These are phyloP conservation scores for Echites panduratus DNA, from an alignment of 257 asterid genomes.

Conservation along the genomic window DNA sequence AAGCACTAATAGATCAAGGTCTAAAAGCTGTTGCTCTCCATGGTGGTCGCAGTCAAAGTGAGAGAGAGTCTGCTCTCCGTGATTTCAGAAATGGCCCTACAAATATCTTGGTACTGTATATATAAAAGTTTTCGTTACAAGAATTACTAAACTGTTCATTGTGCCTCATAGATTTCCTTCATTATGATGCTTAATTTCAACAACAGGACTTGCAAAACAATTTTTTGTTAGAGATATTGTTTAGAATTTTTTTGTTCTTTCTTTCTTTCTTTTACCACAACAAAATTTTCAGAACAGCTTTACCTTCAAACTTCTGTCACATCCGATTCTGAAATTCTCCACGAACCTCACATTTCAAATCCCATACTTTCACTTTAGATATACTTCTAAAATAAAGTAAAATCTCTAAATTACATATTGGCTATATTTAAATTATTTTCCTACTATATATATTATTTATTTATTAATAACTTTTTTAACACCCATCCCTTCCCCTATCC, in stretches of 20 bases:
- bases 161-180: neutral
- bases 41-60: constrained; percentile 92
- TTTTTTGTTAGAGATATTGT: neutral
- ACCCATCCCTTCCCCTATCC: too few species aligned
- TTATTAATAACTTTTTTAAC: too few species aligned
- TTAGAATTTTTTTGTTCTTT: neutral
- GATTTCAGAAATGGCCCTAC: constrained; percentile 75
- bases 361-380: too few species aligned
- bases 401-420: too few species aligned
- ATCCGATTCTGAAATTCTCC: too few species aligned
- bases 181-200: neutral
- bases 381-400: too few species aligned
- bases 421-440: too few species aligned
- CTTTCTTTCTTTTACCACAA: too few species aligned
- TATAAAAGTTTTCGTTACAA: neutral
- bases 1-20: constrained; percentile 69
- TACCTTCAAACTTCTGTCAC: too few species aligned
- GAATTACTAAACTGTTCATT: neutral
- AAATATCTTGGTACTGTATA: constrained; percentile 52
- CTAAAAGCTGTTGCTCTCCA: constrained; percentile 78
- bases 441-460: too few species aligned
- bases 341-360: too few species aligned
- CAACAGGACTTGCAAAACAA: neutral
- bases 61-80: constrained; percentile 77
- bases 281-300: too few species aligned